These are phyloP conservation scores for Tuber umbilicatum DNA, from an alignment of 495 filamentous ascomycete genomes.

Conservation along the genomic window DNA sequence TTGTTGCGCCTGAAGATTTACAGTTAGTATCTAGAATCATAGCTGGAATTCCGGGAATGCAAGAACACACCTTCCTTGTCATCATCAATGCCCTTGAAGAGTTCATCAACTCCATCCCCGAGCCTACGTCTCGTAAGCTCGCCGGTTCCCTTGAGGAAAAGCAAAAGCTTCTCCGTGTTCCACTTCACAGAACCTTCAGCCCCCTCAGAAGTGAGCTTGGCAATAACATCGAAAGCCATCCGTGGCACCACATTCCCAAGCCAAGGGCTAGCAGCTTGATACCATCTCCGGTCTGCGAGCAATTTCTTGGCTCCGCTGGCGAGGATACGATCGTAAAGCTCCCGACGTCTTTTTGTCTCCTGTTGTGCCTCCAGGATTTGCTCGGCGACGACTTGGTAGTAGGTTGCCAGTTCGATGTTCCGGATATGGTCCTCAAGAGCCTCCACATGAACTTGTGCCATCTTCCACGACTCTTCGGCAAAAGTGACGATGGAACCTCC, in stretches of 20 bases:
- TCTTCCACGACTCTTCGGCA: constrained; percentile 10
- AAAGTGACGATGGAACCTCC: constrained; percentile 24
- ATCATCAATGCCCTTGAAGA: constrained; percentile 18
- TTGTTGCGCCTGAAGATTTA: constrained; percentile 19
- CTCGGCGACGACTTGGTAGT: neutral
- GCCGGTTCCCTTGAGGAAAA: constrained; percentile 22
- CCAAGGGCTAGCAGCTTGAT: constrained; percentile 17
- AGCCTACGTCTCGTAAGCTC: constrained; percentile 16
- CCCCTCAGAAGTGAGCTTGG: constrained; percentile 17
- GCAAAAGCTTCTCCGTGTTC: constrained; percentile 25
- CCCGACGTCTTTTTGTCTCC: neutral
- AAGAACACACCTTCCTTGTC: constrained; percentile 11
- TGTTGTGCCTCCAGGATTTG: neutral
- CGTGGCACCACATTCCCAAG: constrained; percentile 16
- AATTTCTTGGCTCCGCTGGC: neutral
- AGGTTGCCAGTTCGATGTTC: neutral
- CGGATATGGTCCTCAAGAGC: neutral
- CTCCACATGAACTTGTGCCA: constrained; percentile 10
- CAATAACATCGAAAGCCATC: constrained; percentile 17
- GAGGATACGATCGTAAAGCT: neutral
- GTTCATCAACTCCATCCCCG: constrained; percentile 14
- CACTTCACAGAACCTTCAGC: constrained; percentile 12
- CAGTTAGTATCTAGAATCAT: neutral
- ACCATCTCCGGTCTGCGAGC: constrained; percentile 13
- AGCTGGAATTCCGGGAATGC: too few relatives aligned